Conservation (phyloP, 2,329 filamentous ascomycete genomes). For the Aspergillus sp. region DNA sequence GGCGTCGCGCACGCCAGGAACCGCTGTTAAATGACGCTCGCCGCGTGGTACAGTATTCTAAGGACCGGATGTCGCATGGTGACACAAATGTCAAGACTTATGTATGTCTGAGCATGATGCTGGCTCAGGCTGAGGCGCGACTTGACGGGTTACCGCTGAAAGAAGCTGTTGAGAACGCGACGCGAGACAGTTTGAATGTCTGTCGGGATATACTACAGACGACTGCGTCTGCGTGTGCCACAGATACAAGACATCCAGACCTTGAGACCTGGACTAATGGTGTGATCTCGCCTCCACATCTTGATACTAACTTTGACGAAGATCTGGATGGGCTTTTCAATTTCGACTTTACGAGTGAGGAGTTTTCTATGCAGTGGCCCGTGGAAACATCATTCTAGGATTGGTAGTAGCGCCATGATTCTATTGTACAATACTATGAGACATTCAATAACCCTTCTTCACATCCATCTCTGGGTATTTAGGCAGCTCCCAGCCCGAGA, state of each 20-base stretch:
- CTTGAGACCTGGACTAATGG: background rate
- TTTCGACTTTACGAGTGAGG: background rate
- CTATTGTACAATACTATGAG: background rate
- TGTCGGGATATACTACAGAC: constrained; percentile 8
- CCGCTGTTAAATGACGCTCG: constrained; percentile 20
- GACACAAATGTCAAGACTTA: constrained; percentile 36
- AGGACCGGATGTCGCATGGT: constrained; percentile 26
- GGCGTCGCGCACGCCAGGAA: constrained; percentile 13
- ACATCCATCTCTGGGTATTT: constrained; percentile 26
- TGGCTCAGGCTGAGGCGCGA: constrained; percentile 23
- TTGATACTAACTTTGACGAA: background rate
- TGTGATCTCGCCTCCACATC: background rate
- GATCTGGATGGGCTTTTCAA: constrained; percentile 4
- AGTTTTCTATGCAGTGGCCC: background rate
- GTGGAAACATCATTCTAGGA: too few species aligned
- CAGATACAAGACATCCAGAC: background rate
- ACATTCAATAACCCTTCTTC: background rate
- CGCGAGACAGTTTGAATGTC: background rate
- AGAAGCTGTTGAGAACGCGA: constrained; percentile 2
- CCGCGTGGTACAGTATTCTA: constrained; percentile 21
- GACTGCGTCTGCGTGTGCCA: background rate
- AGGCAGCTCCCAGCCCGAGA: constrained; percentile 39
- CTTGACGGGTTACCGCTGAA: constrained; percentile 9
- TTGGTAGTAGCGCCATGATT: too few species aligned
- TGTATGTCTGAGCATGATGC: constrained; percentile 26